These are phyloP conservation scores for Eremothecium sinecaudum DNA, from an alignment of 1,139 yeast species.

Conservation along the genomic window DNA sequence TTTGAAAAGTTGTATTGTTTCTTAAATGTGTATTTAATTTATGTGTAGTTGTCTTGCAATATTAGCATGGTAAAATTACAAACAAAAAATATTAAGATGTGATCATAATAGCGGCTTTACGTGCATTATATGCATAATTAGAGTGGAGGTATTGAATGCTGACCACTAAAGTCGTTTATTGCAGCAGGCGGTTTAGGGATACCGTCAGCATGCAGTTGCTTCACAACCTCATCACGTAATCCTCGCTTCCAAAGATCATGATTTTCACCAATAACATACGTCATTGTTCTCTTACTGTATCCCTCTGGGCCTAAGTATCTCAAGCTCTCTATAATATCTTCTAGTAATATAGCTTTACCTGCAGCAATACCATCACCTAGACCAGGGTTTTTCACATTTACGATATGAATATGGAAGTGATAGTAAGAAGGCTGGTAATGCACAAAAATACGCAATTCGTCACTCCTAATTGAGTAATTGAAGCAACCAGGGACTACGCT, in stretches of 20 bases:
- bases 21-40: too few relatives aligned
- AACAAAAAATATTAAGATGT: too few relatives aligned
- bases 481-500: conserved; percentile 41
- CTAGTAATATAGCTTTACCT: conserved; percentile 77
- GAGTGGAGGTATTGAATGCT: too few relatives aligned
- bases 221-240: conserved; percentile 19
- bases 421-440: conserved; percentile 96
- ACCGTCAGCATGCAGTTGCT: conserved; percentile 23
- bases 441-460: conserved; percentile 58
- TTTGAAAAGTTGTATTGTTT: too few relatives aligned
- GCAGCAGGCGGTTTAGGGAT: conserved; percentile 16
- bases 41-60: too few relatives aligned
- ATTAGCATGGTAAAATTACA: too few relatives aligned
- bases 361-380: conserved; percentile 60
- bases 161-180: conserved; percentile 1
- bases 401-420: conserved; percentile 91
- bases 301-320: conserved; percentile 43
- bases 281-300: conserved; percentile 39
- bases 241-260: conserved; percentile 61
- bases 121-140: too few relatives aligned
- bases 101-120: too few relatives aligned
- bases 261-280: conserved; percentile 62
- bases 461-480: conserved; percentile 30
- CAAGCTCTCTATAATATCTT: conserved; percentile 71
- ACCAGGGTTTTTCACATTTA: conserved; percentile 63